A percentile compares a stretch with the other conserved stretches of the same genome.
Conservation (phyloP, 257 asterid genomes). For the Salvia rosmarinus region DNA sequence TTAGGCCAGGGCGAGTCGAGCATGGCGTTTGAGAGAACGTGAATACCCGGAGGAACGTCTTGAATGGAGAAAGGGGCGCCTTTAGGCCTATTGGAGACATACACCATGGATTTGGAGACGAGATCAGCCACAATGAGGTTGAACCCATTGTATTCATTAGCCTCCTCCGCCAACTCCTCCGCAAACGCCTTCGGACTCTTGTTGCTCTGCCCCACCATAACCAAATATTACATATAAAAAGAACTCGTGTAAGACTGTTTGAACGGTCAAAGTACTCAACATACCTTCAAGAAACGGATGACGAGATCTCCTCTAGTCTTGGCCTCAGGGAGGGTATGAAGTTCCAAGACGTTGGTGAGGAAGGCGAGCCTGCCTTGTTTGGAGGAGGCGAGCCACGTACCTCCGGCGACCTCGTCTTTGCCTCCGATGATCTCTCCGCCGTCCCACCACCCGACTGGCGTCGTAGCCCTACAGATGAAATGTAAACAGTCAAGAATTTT, state of each 20-base stretch:
- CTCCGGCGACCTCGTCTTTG: conserved; percentile 69
- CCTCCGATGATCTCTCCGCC: conserved; percentile 68
- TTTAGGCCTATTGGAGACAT: conserved; percentile 68
- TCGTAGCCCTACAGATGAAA: conserved; percentile 57
- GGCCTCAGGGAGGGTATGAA: conserved; percentile 53
- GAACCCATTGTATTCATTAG: conserved; percentile 64
- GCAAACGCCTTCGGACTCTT: conserved; percentile 68
- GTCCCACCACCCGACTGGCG: conserved; percentile 76
- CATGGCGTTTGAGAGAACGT: conserved; percentile 64
- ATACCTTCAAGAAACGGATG: conserved; percentile 66
- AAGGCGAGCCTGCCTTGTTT: conserved; percentile 61
- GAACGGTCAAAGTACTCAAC: too few relatives aligned
- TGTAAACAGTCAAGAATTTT: background rate
- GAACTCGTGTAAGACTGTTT: background rate
- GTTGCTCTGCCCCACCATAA: conserved; percentile 48
- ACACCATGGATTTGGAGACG: conserved; percentile 54
- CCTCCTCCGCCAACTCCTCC: conserved; percentile 55
- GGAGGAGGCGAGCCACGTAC: conserved; percentile 81
- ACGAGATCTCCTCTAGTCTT: conserved; percentile 72
- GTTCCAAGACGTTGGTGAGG: conserved; percentile 69
- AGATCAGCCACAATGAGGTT: conserved; percentile 67
- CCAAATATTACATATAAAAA: too few relatives aligned
- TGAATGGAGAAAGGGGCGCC: conserved; percentile 45
- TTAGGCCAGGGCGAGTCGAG: conserved; percentile 84
- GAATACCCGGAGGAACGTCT: conserved; percentile 61